These are phyloP conservation scores for Betula pendula DNA, from an alignment of 306 rosid genomes.

Conservation along the genomic window DNA sequence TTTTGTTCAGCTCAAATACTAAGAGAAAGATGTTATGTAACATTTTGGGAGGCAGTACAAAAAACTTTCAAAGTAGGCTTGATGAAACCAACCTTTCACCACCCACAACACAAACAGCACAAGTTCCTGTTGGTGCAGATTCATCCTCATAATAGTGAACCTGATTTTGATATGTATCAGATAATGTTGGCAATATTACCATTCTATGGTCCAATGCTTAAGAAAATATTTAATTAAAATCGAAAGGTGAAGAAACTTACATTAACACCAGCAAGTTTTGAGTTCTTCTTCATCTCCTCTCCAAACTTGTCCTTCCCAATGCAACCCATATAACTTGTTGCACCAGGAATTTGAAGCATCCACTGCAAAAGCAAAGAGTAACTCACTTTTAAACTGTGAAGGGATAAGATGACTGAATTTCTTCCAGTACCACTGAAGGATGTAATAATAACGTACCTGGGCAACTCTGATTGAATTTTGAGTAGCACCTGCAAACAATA, in stretches of 20 bases:
- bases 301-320: conserved; percentile 95
- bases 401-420: background rate
- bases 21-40: background rate
- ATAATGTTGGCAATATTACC: background rate
- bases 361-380: conserved; percentile 51
- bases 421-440: background rate
- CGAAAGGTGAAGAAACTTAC: conserved; percentile 55
- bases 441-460: conserved; percentile 52
- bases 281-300: conserved; percentile 79
- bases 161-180: conserved; percentile 33
- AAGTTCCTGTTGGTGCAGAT: conserved; percentile 85
- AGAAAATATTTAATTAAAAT: conserved; percentile 13
- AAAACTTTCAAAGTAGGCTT: background rate
- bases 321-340: conserved; percentile 88
- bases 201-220: background rate
- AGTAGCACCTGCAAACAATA: conserved; percentile 66
- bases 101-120: conserved; percentile 93
- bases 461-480: conserved; percentile 91
- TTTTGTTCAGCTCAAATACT: background rate
- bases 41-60: background rate
- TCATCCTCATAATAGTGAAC: conserved; percentile 88
- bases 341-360: conserved; percentile 87
- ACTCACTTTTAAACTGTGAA: background rate
- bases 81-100: conserved; percentile 67
- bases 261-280: conserved; percentile 73